Conservation (phyloP, 768 basidiomycete species). For the Mycena alexandri region DNA sequence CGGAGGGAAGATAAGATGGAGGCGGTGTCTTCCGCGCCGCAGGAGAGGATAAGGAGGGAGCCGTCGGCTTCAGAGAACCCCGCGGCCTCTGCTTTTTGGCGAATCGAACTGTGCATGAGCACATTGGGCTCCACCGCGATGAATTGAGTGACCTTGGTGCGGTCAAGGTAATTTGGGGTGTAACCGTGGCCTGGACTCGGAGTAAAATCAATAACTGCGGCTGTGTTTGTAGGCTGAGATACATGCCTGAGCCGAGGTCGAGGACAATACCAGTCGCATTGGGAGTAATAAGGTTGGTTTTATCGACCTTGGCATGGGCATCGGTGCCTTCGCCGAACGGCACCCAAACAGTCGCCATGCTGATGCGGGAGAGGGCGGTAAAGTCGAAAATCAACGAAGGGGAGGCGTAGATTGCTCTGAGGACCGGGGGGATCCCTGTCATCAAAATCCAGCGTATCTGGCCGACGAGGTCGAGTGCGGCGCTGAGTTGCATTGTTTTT, state of each 20-base stretch:
- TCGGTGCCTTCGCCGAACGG: constrained; percentile 63
- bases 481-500: constrained; percentile 12
- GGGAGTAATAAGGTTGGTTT: constrained; percentile 62
- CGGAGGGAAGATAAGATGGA: constrained; percentile 57
- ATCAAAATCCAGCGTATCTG: constrained; percentile 52
- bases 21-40: constrained; percentile 71
- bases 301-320: constrained; percentile 50
- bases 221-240: background rate
- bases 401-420: constrained; percentile 36
- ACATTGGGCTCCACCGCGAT: constrained; percentile 80
- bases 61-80: constrained; percentile 70
- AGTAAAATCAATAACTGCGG: background rate
- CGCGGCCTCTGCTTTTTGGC: constrained; percentile 58
- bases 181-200: constrained; percentile 72
- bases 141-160: constrained; percentile 67
- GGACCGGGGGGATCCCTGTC: constrained; percentile 59
- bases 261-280: constrained; percentile 73
- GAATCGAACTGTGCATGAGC: constrained; percentile 71
- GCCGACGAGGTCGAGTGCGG: constrained; percentile 17
- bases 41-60: constrained; percentile 68
- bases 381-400: constrained; percentile 65
- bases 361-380: constrained; percentile 59
- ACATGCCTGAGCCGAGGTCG: constrained; percentile 76
- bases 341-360: constrained; percentile 71
- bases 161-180: constrained; percentile 71